Conservation (phyloP, 2,329 filamentous ascomycete species). For the Colletotrichum shisoi region DNA sequence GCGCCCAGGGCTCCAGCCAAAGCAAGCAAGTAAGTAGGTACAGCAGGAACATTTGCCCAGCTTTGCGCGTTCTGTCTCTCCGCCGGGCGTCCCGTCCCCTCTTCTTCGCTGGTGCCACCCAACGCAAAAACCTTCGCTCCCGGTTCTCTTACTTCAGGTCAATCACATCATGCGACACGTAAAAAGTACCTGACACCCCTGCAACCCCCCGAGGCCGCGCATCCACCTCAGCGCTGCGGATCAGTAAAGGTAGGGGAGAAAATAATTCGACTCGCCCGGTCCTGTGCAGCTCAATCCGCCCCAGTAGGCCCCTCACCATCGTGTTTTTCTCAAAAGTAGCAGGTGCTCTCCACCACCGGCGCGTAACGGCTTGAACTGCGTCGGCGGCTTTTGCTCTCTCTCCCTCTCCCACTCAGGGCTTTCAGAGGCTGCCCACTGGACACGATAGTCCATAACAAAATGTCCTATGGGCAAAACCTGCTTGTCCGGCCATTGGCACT, state of each 20-base stretch:
- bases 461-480: neutral
- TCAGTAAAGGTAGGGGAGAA: conserved; percentile 29
- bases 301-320: conserved; percentile 22
- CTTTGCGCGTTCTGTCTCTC: neutral
- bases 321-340: conserved; percentile 8
- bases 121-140: conserved; percentile 28
- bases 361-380: neutral
- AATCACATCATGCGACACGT: conserved; percentile 38
- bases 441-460: conserved; percentile 4
- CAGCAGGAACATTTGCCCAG: neutral
- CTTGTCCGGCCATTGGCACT: neutral
- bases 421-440: conserved; percentile 9
- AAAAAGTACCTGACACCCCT: conserved; percentile 32
- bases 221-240: conserved; percentile 36
- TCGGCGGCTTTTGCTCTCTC: neutral
- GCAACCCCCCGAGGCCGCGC: conserved; percentile 30
- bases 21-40: neutral
- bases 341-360: conserved; percentile 20
- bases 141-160: conserved; percentile 10
- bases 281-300: conserved; percentile 10
- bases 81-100: neutral
- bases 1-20: conserved; percentile 3
- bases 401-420: conserved; percentile 1
- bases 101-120: conserved; percentile 2
- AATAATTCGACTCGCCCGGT: conserved; percentile 30